Evolutionary conservation across 139 green algal species (phyloP), one percentile per base, ranked within the genome.

Genomic region (Pleodorina starrii): DNA sequence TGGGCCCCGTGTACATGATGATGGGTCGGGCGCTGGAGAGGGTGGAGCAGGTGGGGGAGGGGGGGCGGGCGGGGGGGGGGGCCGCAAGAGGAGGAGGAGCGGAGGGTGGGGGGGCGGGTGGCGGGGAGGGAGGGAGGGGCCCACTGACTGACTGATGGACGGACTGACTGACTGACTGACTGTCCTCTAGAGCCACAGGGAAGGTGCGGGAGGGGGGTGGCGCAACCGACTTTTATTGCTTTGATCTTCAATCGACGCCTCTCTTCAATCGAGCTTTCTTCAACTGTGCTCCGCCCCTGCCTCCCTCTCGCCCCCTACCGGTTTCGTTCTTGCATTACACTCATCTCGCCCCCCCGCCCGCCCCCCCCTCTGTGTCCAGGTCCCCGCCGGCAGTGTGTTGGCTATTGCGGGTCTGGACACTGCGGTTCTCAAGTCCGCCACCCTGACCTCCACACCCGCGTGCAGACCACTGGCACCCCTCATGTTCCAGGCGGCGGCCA

Each of bases 351-450:
- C n/a, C n/a, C n/a, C n/a, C n/a, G n/a, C n/a, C n/a, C n/a, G n/a
- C n/a, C n/a, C n/a, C n/a, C n/a, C n/a, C n/a, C n/a, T n/a, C n/a
- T n/a, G n/a, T n/a, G n/a, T n/a, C n/a, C 71, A 84, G 48, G 98
- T 98, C 69, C 97, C 97, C 0, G 97, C 97, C 51, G 98, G 98
- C 88, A 98, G 97, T 84, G 93, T 99, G 51, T 84, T 98, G 25
- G 98, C 96, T 2, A 93, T 99, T 12, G 92, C 86, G 0, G 97
- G 97, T 1, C 93, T 99, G 71, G 97, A 96, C 73, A 75, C 89
- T 0, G 57, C 89, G 71, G 83, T 99, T 72, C 93, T 99, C 36
- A 99, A 99, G 93, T 96, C 90, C 14, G 98, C 98, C 57, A 99
- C 98, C 0, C 90, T 99, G 11, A 85, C 94, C 12, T 96, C 91